These are phyloP conservation scores for Gossypium turneri DNA, from an alignment of 345 rosid genomes.

Conservation along the genomic window DNA sequence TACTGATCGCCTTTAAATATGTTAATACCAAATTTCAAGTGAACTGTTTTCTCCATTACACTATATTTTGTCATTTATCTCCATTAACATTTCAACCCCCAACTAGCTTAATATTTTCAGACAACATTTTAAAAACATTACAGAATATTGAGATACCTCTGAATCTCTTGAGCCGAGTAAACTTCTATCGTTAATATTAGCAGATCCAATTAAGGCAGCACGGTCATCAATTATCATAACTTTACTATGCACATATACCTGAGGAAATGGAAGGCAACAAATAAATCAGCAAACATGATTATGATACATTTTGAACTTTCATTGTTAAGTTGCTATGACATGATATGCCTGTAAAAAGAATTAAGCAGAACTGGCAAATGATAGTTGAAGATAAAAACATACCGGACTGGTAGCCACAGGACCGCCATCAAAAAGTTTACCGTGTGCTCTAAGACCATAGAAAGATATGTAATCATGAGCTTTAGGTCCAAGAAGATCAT, in stretches of 20 bases:
- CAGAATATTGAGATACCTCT: slow-evolving; percentile 54
- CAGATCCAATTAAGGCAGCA: slow-evolving; percentile 74
- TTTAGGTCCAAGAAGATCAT: slow-evolving; percentile 66
- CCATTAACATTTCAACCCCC: not conserved
- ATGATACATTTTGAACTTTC: slow-evolving; percentile 7
- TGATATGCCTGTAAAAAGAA: not conserved
- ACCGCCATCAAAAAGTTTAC: slow-evolving; percentile 79
- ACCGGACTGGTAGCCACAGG: slow-evolving; percentile 95
- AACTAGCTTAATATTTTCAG: not conserved
- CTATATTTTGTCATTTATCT: not conserved
- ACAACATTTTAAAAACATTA: not conserved
- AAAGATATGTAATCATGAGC: slow-evolving; percentile 84
- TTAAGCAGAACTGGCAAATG: slow-evolving; percentile 1
- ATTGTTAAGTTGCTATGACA: not conserved
- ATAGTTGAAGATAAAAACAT: slow-evolving; percentile 11
- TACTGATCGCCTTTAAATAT: not conserved
- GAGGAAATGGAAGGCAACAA: slow-evolving; percentile 17
- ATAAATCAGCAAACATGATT: not conserved
- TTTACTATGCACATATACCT: slow-evolving; percentile 98
- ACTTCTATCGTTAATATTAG: slow-evolving; percentile 94
- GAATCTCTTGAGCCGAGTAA: slow-evolving; percentile 98
- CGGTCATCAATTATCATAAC: slow-evolving; percentile 85
- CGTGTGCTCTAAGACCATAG: slow-evolving; percentile 86
- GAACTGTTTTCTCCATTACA: not conserved
- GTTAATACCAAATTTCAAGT: not conserved